Evolutionary conservation across 352 stramenopile species (phyloP), one percentile per base, ranked within the genome.

Genomic region (Ophiocytium majus): DNA sequence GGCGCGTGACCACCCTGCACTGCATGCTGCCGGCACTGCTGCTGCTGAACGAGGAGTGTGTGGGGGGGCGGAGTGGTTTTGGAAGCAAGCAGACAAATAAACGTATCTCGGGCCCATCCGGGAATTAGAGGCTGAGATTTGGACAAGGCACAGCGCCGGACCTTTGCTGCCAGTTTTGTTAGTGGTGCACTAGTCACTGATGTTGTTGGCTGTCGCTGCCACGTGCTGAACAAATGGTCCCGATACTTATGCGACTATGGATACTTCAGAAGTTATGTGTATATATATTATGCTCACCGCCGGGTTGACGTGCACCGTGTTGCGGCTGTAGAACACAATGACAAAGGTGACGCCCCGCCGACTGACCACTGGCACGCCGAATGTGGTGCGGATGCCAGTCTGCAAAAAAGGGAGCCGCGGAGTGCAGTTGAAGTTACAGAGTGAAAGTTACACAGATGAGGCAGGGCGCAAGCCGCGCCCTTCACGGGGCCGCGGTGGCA

Each of bases 241-340:
- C 43, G 5, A 57, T 57, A 14, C 5, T 5, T 5, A 14, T 57
- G 5, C 5, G 14, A 57, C 43, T 5, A 57, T 57, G 43, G 14
- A 57, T n/a, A n/a, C n/a, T n/a, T n/a, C 43, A 57, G 14, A 57
- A 57, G 14, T 57, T 5, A 14, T 5, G 35, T 78, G 17, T 17
- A 78, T 14, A 78, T 78, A 14, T 31, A 81, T n/a, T n/a, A n/a
- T n/a, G n/a, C 75, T 37, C 36, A 81, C 19, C 19, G 36, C 79
- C 28, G 50, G 57, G 63, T 87, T 66, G 0, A 87, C 9, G 43
- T 85, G 57, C 81, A 88, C 80, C 9, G 84, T 79, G 31, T 19
- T 63, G 50, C 84, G 50, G 81, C 84, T 88, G 84, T 88, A 88
- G 81, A 88, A 88, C 28, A 88, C 84, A 28, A 88, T 86, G 0